Evolutionary conservation across 2,329 filamentous ascomycete genomes (phyloP).

Genomic region (Botrytis pseudocinerea): DNA sequence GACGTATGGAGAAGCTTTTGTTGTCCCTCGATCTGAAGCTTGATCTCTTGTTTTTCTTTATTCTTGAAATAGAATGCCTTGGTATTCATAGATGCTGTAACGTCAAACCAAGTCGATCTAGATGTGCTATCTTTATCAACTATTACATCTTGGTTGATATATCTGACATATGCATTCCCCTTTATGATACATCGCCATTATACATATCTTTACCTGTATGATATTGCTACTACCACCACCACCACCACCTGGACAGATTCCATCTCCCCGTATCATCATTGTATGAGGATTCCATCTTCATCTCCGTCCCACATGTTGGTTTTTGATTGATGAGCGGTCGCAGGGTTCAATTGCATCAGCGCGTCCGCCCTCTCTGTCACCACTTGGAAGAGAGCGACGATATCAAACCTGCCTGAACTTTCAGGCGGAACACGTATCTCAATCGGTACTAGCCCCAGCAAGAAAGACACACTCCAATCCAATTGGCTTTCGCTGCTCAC

Average conservation of each 20-base stretch:
- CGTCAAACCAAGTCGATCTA: background rate
- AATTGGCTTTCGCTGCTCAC: slow-evolving; percentile 7
- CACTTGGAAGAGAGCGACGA: background rate
- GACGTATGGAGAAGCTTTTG: slow-evolving; percentile 1
- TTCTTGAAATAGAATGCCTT: slow-evolving; percentile 3
- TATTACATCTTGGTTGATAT: background rate
- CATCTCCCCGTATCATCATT: background rate
- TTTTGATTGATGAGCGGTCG: background rate
- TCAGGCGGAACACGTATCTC: background rate
- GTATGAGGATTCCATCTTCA: background rate
- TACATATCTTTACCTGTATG: background rate
- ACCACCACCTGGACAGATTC: background rate
- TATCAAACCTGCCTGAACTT: background rate
- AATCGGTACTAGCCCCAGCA: background rate
- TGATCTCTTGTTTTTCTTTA: background rate
- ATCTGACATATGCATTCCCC: background rate
- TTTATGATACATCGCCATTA: background rate
- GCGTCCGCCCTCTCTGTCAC: background rate
- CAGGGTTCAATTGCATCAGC: too few species aligned
- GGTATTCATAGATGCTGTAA: background rate
- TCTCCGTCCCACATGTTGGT: background rate
- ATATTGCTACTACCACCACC: background rate
- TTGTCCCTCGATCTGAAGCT: background rate
- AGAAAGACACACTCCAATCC: background rate
- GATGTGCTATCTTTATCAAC: slow-evolving; percentile 1